These are phyloP conservation scores for Tylopilus balloui DNA, from an alignment of 768 basidiomycete genomes.

Conservation along the genomic window DNA sequence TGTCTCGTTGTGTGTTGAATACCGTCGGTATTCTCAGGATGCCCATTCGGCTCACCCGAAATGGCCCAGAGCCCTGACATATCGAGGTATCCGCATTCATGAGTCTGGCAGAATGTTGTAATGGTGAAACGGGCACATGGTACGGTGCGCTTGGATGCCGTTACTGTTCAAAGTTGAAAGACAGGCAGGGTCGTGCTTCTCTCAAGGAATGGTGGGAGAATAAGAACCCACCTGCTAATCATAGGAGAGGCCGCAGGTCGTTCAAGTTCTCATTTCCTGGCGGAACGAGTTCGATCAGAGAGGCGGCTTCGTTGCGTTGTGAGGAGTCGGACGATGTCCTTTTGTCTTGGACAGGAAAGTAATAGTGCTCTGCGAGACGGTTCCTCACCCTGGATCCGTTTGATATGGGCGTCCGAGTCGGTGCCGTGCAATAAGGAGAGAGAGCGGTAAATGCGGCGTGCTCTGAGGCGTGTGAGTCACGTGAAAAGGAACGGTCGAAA, in stretches of 20 bases:
- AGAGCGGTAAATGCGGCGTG: slow-evolving; percentile 8
- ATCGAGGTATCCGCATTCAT: neutral
- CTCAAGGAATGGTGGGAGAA: too few relatives aligned
- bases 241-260: neutral
- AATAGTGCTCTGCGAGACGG: too few relatives aligned
- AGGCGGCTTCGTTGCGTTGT: too few relatives aligned
- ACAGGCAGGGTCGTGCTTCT: neutral
- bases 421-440: neutral
- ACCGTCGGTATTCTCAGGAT: neutral
- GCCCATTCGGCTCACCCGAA: neutral
- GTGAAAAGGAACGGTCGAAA: slow-evolving; percentile 7
- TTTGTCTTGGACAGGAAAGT: too few relatives aligned
- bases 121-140: neutral
- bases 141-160: too few relatives aligned
- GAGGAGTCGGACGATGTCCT: too few relatives aligned
- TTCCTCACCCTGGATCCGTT: too few relatives aligned
- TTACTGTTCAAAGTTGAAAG: too few relatives aligned
- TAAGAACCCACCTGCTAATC: neutral
- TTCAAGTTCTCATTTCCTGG: too few relatives aligned
- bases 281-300: too few relatives aligned
- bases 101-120: neutral
- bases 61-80: neutral
- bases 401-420: too few relatives aligned
- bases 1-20: too few relatives aligned
- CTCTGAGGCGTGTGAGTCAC: neutral